These are phyloP conservation scores for Trametes punicea DNA, from an alignment of 768 basidiomycete species.

Conservation along the genomic window DNA sequence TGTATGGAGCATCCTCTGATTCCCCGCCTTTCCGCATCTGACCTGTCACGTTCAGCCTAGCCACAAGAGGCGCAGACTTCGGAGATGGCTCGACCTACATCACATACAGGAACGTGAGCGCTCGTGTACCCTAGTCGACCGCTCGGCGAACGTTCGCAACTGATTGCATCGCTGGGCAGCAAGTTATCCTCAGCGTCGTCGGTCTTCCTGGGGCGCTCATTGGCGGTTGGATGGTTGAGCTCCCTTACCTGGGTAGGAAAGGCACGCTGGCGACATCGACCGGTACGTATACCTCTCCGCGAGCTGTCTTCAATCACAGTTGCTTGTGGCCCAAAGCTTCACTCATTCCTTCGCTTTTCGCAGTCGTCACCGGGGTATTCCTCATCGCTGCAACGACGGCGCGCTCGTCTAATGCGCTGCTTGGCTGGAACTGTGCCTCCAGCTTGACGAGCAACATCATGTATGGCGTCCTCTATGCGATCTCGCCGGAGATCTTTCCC, in stretches of 20 bases:
- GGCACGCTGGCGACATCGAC: slow-evolving; percentile 54
- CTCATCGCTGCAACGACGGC: slow-evolving; percentile 57
- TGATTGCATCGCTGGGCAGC: slow-evolving; percentile 28
- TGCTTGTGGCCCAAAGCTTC: background rate
- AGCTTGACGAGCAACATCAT: slow-evolving; percentile 55
- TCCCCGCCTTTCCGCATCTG: background rate
- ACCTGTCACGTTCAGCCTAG: slow-evolving; percentile 40
- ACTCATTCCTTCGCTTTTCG: background rate
- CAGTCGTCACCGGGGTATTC: slow-evolving; percentile 53
- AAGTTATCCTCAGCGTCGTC: slow-evolving; percentile 55
- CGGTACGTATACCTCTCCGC: slow-evolving; percentile 26
- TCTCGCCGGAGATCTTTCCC: slow-evolving; percentile 55
- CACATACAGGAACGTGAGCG: slow-evolving; percentile 66
- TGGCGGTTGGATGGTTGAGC: slow-evolving; percentile 52
- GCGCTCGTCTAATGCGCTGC: slow-evolving; percentile 46
- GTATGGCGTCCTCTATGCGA: slow-evolving; percentile 45
- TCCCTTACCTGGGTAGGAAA: slow-evolving; percentile 48
- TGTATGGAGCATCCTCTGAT: slow-evolving; percentile 32
- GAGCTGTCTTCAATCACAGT: background rate
- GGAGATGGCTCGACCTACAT: slow-evolving; percentile 68
- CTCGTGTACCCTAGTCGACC: background rate
- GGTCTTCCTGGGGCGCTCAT: slow-evolving; percentile 56
- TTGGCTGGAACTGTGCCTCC: slow-evolving; percentile 60
- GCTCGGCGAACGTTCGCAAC: background rate
- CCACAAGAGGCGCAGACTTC: slow-evolving; percentile 61